Conservation (phyloP, 805 yeast genomes). For the Candida mattraensis region DNA sequence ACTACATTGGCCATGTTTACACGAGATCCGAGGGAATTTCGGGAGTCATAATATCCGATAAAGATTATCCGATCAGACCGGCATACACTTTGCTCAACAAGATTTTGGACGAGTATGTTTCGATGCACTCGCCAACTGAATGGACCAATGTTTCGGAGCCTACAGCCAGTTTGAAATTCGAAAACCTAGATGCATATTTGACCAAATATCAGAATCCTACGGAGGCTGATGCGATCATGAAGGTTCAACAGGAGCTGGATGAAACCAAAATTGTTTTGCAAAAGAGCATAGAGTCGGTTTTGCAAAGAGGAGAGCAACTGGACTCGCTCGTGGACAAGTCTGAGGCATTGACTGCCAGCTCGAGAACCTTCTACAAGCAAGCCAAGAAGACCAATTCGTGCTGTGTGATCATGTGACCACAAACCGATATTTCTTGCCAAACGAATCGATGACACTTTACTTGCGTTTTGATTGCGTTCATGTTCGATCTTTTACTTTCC, state of each 20-base stretch:
- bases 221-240: conserved; percentile 95
- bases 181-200: conserved; percentile 66
- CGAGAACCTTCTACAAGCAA: conserved; percentile 94
- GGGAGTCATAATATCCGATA: conserved; percentile 89
- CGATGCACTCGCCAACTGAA: conserved; percentile 72
- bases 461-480: too few species aligned
- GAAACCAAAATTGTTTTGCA: conserved; percentile 96
- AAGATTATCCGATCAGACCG: conserved; percentile 95
- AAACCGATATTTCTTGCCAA: too few species aligned
- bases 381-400: conserved; percentile 94
- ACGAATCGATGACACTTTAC: too few species aligned
- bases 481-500: too few species aligned
- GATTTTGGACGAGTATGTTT: conserved; percentile 83
- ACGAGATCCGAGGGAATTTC: conserved; percentile 87
- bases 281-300: conserved; percentile 89
- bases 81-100: conserved; percentile 92
- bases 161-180: conserved; percentile 47
- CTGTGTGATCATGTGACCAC: conserved; percentile 73
- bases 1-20: conserved; percentile 89
- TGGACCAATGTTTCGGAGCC: conserved; percentile 59
- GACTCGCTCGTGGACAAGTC: conserved; percentile 94
- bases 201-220: conserved; percentile 92
- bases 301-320: conserved; percentile 94
- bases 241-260: conserved; percentile 95
- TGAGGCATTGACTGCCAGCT: conserved; percentile 83